Percentiles rank a stretch among this genome's conserved stretches.
phyloP scores from a whole-genome alignment of 2,329 filamentous ascomycete species.

The Xylariaceae sp. region DNA sequence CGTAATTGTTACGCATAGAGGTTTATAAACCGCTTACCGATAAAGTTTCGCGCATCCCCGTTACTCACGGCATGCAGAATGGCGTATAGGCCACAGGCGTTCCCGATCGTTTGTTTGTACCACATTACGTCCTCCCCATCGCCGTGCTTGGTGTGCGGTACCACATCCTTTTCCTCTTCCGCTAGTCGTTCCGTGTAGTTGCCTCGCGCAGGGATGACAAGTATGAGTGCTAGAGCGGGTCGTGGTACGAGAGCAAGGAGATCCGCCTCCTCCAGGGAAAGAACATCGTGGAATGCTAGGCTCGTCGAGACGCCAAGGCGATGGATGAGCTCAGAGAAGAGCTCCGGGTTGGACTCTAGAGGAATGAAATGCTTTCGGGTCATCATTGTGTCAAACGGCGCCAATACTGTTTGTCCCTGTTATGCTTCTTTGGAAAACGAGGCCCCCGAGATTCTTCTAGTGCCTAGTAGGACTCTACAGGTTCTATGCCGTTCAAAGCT shows the following conservation, averaged over 20 bases:
- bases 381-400: too few species aligned
- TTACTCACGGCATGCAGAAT: conserved; percentile 68
- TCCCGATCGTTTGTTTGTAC: conserved; percentile 74
- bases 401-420: too few species aligned
- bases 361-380: conserved; percentile 34
- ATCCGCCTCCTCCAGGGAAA: conserved; percentile 67
- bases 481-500: too few species aligned
- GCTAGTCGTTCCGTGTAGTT: conserved; percentile 61
- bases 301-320: conserved; percentile 61
- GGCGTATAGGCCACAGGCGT: conserved; percentile 71
- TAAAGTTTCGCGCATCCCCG: conserved; percentile 52
- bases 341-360: conserved; percentile 59
- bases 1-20: not conserved
- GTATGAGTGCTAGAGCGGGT: conserved; percentile 67
- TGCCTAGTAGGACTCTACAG: too few species aligned
- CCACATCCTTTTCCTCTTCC: conserved; percentile 16
- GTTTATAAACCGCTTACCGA: conserved; percentile 35
- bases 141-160: conserved; percentile 39
- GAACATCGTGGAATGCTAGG: conserved; percentile 70
- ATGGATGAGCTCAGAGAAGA: conserved; percentile 67
- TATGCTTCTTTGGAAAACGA: too few species aligned
- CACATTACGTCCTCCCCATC: conserved; percentile 65
- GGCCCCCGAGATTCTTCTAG: too few species aligned
- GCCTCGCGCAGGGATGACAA: conserved; percentile 67
- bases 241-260: conserved; percentile 57